phyloP scores from a whole-genome alignment of 148 eudicot genomes.

The Vaccinium myrtillus region DNA sequence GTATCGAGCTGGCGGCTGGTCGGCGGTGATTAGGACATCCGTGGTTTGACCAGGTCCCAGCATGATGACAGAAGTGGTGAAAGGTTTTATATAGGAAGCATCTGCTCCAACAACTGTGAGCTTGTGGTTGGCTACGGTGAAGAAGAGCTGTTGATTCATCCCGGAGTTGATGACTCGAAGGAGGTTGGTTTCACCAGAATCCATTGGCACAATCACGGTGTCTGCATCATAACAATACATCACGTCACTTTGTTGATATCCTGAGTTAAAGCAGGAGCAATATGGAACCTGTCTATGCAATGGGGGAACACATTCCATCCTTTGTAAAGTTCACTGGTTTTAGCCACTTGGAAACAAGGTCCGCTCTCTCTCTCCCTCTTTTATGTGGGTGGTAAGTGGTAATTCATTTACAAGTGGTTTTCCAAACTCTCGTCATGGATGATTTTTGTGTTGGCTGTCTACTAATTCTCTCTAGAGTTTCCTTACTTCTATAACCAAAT shows the following conservation, averaged over 20 bases:
- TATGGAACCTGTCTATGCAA: neutral
- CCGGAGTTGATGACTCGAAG: constrained; percentile 79
- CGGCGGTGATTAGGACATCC: constrained; percentile 65
- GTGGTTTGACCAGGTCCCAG: constrained; percentile 95
- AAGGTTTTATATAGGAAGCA: constrained; percentile 84
- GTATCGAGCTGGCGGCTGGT: constrained; percentile 70
- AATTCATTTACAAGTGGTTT: constrained; percentile 1
- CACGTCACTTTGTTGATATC: constrained; percentile 6
- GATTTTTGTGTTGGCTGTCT: neutral
- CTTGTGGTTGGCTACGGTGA: constrained; percentile 73
- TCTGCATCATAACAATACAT: constrained; percentile 38
- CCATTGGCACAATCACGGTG: constrained; percentile 60
- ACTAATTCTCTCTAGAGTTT: neutral
- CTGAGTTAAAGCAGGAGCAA: neutral
- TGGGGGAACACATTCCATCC: neutral
- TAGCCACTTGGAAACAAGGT: neutral
- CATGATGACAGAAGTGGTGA: constrained; percentile 72
- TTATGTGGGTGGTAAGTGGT: neutral
- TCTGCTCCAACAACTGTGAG: constrained; percentile 89
- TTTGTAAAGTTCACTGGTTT: neutral
- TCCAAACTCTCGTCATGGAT: neutral
- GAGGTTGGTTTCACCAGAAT: constrained; percentile 72
- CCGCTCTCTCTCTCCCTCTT: neutral
- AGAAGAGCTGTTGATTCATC: constrained; percentile 88
- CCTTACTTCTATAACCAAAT: neutral